Evolutionary conservation across 2,329 filamentous ascomycete species (phyloP).

Genomic region (Aspergillus oerlinghausenensis): DNA sequence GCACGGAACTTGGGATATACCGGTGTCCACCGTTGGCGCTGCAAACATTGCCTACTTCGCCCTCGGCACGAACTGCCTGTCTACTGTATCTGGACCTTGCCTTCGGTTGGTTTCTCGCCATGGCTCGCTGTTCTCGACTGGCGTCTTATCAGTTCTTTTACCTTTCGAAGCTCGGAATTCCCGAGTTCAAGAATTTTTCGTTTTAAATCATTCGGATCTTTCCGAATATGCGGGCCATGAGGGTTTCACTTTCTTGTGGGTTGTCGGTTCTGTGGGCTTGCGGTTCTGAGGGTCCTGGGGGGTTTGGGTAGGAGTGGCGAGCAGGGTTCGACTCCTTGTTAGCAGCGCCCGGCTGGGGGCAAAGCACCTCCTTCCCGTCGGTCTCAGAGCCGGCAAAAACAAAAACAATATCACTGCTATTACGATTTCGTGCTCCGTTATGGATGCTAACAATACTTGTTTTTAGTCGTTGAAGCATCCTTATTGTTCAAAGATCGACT

Average conservation of each 20-base stretch:
- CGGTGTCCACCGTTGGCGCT: neutral
- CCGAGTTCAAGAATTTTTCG: neutral
- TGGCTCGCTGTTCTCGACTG: neutral
- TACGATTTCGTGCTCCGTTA: neutral
- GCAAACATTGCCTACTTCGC: neutral
- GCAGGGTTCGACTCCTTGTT: neutral
- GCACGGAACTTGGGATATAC: neutral
- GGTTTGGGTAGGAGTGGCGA: neutral
- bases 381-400: neutral
- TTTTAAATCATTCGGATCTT: neutral
- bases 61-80: neutral
- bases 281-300: constrained; percentile 1
- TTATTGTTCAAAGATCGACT: neutral
- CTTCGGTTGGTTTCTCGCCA: neutral
- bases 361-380: neutral
- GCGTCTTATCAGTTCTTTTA: neutral
- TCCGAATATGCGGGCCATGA: neutral
- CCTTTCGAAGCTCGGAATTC: neutral
- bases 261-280: constrained; percentile 30
- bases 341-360: neutral
- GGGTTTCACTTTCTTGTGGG: neutral
- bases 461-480: neutral
- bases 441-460: neutral
- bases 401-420: neutral
- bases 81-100: neutral